Evolutionary conservation across 768 basidiomycete species (phyloP), one percentile per base, ranked within the genome.

Genomic region (Lepiota venenata): DNA sequence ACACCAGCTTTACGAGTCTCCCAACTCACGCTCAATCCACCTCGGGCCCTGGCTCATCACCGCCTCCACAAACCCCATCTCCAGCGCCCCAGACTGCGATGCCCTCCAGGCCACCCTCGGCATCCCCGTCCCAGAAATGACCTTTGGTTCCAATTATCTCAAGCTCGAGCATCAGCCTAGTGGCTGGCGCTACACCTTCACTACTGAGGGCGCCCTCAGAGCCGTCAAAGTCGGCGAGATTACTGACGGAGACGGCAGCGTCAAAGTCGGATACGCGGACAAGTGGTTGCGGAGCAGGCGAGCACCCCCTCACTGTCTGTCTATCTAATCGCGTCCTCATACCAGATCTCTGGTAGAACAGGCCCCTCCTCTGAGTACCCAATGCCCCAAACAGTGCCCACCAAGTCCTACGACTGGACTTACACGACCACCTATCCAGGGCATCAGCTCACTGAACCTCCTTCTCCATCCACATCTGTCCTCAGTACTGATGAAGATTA

Each of bases 351-450:
- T 12, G 52, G 40, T 63, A 91, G 91, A 61, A 89, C 85, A 63
- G 83, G 80, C 50, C 80, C 89, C 0, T 74, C 77, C 20, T 85
- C 91, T 12, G 69, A 66, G 39, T 68, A 83, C 11, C 83, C 87
- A 0, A 82, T 91, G 72, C 88, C 91, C 2, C 68, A 78, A 58
- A 89, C 89, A 4, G 81, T 85, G 18, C 65, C 78, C 0, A 87
- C 92, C 7, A 97, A 95, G 61, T 88, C 87, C 0, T 98, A 91
- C 68, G 97, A 99, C 65, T 98, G 97, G 97, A 99, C 97, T 10
- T 98, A 97, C 67, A 97, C 95, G 2, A 91, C 93, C 1, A 84
- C 79, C 2, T 94, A 98, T 60, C 62, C 84, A 0, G 97, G 96
- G 0, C 84, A 87, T 60, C 60, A 65, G 36, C 38, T 61, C 15